These are phyloP conservation scores for Juglanconis sp. DNA, from an alignment of 2,329 filamentous ascomycete species.

Conservation along the genomic window DNA sequence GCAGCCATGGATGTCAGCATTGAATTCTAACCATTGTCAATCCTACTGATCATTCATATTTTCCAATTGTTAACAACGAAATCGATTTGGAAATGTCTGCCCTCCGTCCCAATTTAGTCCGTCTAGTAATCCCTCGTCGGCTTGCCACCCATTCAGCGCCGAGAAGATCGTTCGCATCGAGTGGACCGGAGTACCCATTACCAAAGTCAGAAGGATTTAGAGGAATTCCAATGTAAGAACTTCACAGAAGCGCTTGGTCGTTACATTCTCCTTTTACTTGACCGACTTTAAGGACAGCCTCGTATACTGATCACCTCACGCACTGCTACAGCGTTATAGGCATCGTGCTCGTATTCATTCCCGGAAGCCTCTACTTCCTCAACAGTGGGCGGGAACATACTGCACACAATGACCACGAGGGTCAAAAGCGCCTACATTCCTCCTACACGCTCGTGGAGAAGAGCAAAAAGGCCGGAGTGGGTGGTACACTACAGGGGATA, in stretches of 20 bases:
- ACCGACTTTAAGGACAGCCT: not conserved
- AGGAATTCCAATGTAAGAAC: not conserved
- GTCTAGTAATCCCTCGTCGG: not conserved
- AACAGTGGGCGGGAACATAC: not conserved
- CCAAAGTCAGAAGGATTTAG: not conserved
- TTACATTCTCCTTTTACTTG: not conserved
- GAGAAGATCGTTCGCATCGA: not conserved
- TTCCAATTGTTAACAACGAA: not conserved
- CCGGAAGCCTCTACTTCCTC: conserved; percentile 7
- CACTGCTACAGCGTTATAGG: not conserved
- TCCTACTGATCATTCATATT: not conserved
- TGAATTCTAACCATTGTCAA: not conserved
- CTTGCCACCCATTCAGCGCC: not conserved
- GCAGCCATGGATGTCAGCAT: not conserved
- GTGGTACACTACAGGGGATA: not conserved
- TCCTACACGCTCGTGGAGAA: not conserved
- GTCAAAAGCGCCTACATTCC: not conserved
- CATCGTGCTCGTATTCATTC: not conserved
- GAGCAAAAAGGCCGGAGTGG: not conserved
- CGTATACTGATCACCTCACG: not conserved
- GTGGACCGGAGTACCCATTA: not conserved
- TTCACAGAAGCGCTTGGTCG: too few species aligned
- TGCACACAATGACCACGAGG: conserved; percentile 14
- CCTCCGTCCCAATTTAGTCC: not conserved
- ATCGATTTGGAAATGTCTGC: not conserved